Base-by-base conservation (phyloP, 148 eudicot species). In the Vaccinium darrowii region DNA sequence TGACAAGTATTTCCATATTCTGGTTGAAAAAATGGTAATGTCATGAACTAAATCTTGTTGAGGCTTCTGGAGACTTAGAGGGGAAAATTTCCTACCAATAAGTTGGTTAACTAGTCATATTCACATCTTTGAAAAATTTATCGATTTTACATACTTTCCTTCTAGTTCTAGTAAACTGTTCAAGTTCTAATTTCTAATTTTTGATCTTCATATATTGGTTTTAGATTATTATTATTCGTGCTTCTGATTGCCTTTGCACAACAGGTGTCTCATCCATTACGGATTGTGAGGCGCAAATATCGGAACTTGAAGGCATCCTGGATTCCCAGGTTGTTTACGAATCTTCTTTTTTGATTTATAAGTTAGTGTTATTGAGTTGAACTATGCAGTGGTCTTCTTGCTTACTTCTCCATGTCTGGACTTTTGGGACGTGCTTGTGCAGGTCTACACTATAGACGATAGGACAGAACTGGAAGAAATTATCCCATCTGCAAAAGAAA, bases 271-370 rank as follows among this genome's bases (percentile, higher is more conserved):
- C 92, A 84, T 90, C 92, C 62, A 54, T 19, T 49, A 51, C 62
- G 76, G 92, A 93, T 76, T 90, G 90, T 57, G 89, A 90, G 75
- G 86, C 81, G 71, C 93, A 91, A 80, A 84, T 93, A 79, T 81
- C 88, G 36, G 89, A 88, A 83, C 92, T 93, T 86, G 94, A 93
- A 88, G 79, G 87, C 81, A 78, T 90, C 54, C 79, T 91, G 86
- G 94, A 93, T 88, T 89, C 92, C 58, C 92, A 87, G 92, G 95
- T 93, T 33, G 73, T 73, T 82, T 83, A 69, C 65, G 8, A 73
- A 33, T 82, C n/a, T 76, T 69, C 33, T 81, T 10, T 8, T 8
- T 56, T 33, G 18, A 81, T 11, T 25, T 57, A 16, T 27, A 47
- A 21, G 52, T 82, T 52, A 50, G 8, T 10, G 4, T 56, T n/a